A percentile compares a stretch with the other conserved stretches of the same genome.
These are phyloP conservation scores for Bipolaris sorokiniana DNA, from an alignment of 2,329 filamentous ascomycete genomes.

Conservation along the genomic window DNA sequence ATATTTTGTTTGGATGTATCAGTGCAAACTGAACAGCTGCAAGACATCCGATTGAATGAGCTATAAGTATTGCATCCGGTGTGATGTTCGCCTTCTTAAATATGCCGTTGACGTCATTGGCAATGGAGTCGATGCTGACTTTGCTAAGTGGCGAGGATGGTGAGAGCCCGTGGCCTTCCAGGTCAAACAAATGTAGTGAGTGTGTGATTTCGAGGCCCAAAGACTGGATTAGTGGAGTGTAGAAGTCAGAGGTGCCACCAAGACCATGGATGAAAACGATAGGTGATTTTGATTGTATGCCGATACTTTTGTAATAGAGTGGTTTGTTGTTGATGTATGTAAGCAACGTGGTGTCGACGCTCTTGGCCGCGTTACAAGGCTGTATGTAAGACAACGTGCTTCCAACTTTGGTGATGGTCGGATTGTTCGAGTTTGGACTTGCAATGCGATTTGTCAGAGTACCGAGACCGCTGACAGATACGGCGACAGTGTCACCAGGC, in stretches of 20 bases:
- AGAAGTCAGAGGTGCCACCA: constrained; percentile 56
- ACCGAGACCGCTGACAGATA: constrained; percentile 30
- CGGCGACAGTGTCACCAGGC: constrained; percentile 30
- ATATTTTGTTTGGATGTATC: neutral
- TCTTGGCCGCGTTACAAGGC: neutral
- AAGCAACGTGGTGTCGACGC: neutral
- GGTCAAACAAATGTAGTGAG: constrained; percentile 56
- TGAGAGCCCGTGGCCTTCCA: constrained; percentile 63
- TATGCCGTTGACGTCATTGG: neutral
- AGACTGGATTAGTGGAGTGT: constrained; percentile 52
- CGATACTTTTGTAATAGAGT: neutral
- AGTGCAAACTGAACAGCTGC: neutral
- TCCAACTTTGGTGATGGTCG: neutral
- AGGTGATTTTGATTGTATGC: constrained; percentile 23
- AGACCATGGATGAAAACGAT: constrained; percentile 64
- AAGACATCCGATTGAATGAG: neutral
- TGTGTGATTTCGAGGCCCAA: constrained; percentile 41
- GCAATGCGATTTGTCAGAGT: neutral
- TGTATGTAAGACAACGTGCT: neutral
- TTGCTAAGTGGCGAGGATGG: constrained; percentile 57
- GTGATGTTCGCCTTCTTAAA: neutral
- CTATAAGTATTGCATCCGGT: neutral
- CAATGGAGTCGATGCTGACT: constrained; percentile 52
- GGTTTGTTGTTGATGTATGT: neutral
- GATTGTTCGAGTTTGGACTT: neutral